These are phyloP conservation scores for Rhynchosporium agropyri DNA, from an alignment of 2,329 filamentous ascomycete species.

Conservation along the genomic window DNA sequence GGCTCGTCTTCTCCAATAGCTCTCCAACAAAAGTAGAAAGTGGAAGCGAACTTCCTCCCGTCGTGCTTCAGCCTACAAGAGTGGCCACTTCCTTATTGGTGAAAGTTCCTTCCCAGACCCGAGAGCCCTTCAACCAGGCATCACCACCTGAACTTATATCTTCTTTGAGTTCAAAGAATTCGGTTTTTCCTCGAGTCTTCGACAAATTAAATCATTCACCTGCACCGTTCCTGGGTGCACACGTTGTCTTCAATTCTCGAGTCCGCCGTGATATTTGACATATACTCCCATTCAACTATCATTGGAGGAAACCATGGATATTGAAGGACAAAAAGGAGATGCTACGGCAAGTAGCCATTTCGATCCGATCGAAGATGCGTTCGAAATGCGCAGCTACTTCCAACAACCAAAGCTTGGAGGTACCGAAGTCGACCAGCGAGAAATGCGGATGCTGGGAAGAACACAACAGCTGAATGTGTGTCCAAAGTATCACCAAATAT, in stretches of 20 bases:
- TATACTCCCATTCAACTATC: neutral
- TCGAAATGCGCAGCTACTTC: conserved; percentile 20
- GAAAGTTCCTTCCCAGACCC: neutral
- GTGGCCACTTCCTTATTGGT: neutral
- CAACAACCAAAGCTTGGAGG: conserved; percentile 16
- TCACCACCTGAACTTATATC: neutral
- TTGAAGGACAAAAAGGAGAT: conserved; percentile 6
- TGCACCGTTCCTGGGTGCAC: neutral
- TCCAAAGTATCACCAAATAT: neutral
- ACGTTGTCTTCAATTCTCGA: neutral
- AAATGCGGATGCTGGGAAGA: conserved; percentile 24
- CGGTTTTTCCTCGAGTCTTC: neutral
- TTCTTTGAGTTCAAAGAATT: neutral
- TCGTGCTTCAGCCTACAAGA: neutral
- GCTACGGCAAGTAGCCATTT: neutral
- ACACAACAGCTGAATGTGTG: conserved; percentile 26
- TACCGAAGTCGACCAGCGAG: conserved; percentile 20
- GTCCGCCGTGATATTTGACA: neutral
- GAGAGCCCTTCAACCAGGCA: neutral
- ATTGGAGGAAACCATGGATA: conserved; percentile 9
- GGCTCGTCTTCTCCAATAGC: neutral
- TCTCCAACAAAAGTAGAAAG: neutral
- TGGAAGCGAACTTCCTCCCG: neutral
- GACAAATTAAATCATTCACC: neutral
- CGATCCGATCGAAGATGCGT: conserved; percentile 11